These are phyloP conservation scores for Marasmius oreades DNA, from an alignment of 1,284 basidiomycete species.

Conservation along the genomic window DNA sequence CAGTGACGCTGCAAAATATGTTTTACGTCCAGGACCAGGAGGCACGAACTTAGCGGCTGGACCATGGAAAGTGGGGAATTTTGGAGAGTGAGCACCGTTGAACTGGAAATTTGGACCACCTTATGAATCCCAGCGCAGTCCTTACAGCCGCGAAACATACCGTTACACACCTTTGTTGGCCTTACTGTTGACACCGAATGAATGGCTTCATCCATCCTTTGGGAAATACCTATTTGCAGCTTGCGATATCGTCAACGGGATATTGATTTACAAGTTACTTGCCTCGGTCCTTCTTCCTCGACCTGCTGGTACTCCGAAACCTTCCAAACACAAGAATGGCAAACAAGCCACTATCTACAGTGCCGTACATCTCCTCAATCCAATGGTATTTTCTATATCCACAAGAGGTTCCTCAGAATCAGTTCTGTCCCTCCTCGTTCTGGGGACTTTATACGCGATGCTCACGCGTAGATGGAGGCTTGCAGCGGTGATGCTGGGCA, in stretches of 20 bases:
- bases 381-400: slow-evolving; percentile 93
- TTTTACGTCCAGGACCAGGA: slow-evolving; percentile 44
- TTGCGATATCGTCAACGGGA: slow-evolving; percentile 83
- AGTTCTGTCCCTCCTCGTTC: slow-evolving; percentile 78
- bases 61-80: slow-evolving; percentile 34
- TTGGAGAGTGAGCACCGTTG: slow-evolving; percentile 63
- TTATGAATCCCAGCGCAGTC: slow-evolving; percentile 46
- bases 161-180: slow-evolving; percentile 95
- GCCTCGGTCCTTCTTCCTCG: slow-evolving; percentile 43
- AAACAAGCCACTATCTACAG: slow-evolving; percentile 50
- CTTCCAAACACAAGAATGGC: background rate
- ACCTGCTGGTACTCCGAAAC: background rate
- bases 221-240: slow-evolving; percentile 89
- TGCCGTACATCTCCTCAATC: slow-evolving; percentile 81
- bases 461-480: slow-evolving; percentile 50
- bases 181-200: slow-evolving; percentile 78
- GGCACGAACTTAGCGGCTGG: slow-evolving; percentile 56
- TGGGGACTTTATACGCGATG: slow-evolving; percentile 66
- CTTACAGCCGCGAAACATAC: slow-evolving; percentile 92
- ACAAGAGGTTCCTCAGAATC: slow-evolving; percentile 96
- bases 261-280: slow-evolving; percentile 73
- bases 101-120: slow-evolving; percentile 19
- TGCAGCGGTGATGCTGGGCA: slow-evolving; percentile 71
- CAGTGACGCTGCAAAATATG: slow-evolving; percentile 81
- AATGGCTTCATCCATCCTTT: slow-evolving; percentile 73